Conservation (phyloP, 345 rosid species). For the Pugionium cornutum region DNA sequence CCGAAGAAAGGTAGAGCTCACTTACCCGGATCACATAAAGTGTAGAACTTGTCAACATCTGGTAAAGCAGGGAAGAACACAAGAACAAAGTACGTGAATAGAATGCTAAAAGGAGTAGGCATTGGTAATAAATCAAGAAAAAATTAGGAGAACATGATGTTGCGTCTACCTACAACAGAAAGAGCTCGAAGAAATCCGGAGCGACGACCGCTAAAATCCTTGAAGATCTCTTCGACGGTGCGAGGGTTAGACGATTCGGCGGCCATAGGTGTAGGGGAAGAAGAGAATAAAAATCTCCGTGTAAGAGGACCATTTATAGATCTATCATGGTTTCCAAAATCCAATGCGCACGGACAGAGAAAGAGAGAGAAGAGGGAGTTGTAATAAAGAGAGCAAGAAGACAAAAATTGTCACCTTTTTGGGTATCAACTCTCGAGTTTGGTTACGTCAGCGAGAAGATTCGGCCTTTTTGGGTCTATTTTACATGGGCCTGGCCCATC, state of each 20-base stretch:
- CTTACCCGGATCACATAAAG: constrained; percentile 91
- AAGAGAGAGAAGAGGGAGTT: neutral
- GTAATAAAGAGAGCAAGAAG: neutral
- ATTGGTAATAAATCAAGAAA: neutral
- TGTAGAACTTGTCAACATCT: constrained; percentile 87
- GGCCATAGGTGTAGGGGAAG: constrained; percentile 28
- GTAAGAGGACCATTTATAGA: no score
- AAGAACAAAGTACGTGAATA: neutral
- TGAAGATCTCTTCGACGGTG: constrained; percentile 79
- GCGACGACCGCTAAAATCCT: constrained; percentile 69
- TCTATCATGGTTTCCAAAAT: constrained; percentile 18
- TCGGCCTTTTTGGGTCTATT: constrained; percentile 2
- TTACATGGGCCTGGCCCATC: constrained; percentile 27
- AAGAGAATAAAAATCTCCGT: no score
- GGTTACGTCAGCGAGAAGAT: neutral
- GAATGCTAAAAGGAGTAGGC: neutral
- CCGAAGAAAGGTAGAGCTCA: neutral
- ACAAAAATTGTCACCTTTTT: neutral
- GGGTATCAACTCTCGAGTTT: neutral
- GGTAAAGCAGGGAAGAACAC: constrained; percentile 25
- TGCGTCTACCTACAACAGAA: constrained; percentile 52
- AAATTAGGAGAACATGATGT: neutral
- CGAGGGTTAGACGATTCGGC: constrained; percentile 61
- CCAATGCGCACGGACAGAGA: constrained; percentile 9
- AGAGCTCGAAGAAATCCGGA: constrained; percentile 80